Base-by-base conservation (phyloP, 2,329 filamentous ascomycete genomes). In the Aspergillus sp. region DNA sequence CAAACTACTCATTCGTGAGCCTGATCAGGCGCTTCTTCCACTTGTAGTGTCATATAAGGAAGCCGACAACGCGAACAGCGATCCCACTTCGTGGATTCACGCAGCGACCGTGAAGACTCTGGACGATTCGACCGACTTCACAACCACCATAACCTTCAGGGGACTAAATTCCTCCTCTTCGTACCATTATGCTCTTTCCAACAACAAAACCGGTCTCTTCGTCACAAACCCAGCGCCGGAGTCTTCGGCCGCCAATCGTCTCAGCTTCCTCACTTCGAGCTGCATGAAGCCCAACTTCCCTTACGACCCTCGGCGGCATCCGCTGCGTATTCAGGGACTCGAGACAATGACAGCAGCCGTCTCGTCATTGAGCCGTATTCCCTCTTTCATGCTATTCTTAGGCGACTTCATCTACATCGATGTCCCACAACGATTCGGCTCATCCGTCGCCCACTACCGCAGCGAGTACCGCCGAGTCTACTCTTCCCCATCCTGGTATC, bases 381-480 rank as follows among this genome's bases (percentile, higher is more conserved):
- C 98, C 30, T 89, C 91, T 0, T 89, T 89, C 67, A 88, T 89
- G 86, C 77, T 88, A 19, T 89, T 89, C 69, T 72, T 82, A 7
- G 80, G 80, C 13, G 80, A 82, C 60, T 82, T 82, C 59, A 80
- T 82, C 59, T 82, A 82, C 63, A 77, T 82, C 49, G 95, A 99
- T 71, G 94, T 98, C 0, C 94, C 94, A 0, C 84, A 87, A 52
- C 87, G 90, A 9, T 90, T 93, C 73, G 93, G 92, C 11, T 87
- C 84, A 46, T 84, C 87, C 0, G 80, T 84, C 1, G 88, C 91
- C 57, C 88, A 93, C 70, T 99, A 97, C 75, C 87, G 93, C 54
- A 87, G 92, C 72, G 93, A 97, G 73, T 99, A 99, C 73, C 89
- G 94, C 22, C 92, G 96, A 69, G 89, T 97, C n/a, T 99, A 99